Conservation (phyloP, 495 filamentous ascomycete species). For the Evansstolkia leycettana region DNA sequence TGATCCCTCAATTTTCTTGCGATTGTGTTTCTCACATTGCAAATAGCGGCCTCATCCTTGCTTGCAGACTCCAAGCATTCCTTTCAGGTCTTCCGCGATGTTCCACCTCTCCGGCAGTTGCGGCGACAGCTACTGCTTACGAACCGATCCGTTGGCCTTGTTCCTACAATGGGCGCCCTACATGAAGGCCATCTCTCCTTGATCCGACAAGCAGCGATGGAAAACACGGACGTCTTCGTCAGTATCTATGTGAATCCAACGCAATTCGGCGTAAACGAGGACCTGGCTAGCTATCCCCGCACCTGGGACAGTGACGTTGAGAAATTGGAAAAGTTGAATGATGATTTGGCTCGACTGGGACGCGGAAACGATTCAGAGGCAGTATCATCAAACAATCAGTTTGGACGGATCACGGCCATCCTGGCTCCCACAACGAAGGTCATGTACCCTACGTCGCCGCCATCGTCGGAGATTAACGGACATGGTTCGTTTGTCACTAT, state of each 20-base stretch:
- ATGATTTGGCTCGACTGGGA: constrained; percentile 48
- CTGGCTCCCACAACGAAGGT: constrained; percentile 72
- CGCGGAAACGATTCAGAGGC: constrained; percentile 8
- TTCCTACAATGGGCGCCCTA: constrained; percentile 94
- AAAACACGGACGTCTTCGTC: constrained; percentile 77
- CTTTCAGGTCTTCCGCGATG: constrained; percentile 63
- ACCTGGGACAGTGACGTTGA: constrained; percentile 70
- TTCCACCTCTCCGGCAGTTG: constrained; percentile 56
- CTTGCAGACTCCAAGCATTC: constrained; percentile 18
- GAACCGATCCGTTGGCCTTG: constrained; percentile 67
- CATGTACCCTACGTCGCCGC: constrained; percentile 81
- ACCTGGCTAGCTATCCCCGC: constrained; percentile 77
- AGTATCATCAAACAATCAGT: constrained; percentile 6
- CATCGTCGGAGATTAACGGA: constrained; percentile 63
- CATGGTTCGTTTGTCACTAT: constrained; percentile 89
- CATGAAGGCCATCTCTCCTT: constrained; percentile 84
- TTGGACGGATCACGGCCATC: constrained; percentile 63
- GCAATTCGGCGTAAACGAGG: constrained; percentile 86
- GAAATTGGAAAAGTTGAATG: constrained; percentile 54
- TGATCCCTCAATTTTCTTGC: constrained; percentile 2
- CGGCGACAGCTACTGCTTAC: constrained; percentile 55
- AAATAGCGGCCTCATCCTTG: constrained; percentile 17
- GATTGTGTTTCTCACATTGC: constrained; percentile 6
- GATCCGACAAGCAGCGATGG: constrained; percentile 71
- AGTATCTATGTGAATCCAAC: constrained; percentile 93